Percentiles rank a stretch among this genome's conserved stretches.
Conservation (phyloP, 495 filamentous ascomycete species). For the Annulohypoxylon stygium region DNA sequence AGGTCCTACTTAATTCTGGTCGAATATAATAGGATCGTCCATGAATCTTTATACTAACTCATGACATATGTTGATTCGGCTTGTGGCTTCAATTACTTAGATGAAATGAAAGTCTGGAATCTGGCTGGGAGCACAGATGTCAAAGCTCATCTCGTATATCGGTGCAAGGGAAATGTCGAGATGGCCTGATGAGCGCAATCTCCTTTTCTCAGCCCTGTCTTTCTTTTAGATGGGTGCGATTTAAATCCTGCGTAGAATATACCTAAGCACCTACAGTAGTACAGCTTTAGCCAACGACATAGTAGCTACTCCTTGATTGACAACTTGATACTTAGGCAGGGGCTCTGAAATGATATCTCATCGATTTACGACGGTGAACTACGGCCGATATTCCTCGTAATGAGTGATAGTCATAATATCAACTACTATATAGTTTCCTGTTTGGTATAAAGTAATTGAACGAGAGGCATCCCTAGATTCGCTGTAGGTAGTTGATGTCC, state of each 20-base stretch:
- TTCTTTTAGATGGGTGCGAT: neutral
- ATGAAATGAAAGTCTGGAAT: neutral
- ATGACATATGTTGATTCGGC: neutral
- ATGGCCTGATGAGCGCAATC: neutral
- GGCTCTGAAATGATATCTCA: neutral
- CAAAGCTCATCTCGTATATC: neutral
- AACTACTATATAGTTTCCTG: neutral
- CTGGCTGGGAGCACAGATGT: neutral
- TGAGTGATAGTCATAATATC: neutral
- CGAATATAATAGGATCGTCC: neutral
- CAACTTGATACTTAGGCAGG: neutral
- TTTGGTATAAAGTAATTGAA: neutral
- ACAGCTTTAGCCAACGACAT: neutral
- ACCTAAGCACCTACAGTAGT: neutral
- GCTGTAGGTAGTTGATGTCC: neutral
- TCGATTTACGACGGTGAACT: neutral
- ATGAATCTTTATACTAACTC: neutral
- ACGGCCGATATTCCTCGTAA: neutral
- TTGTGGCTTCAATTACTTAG: no score
- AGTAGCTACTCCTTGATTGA: neutral
- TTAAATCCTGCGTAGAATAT: neutral
- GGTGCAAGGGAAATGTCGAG: neutral
- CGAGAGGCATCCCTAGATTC: neutral
- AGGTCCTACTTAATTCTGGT: neutral
- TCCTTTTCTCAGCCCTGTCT: neutral